Evolutionary conservation across 495 filamentous ascomycete genomes (phyloP).

Genomic region (Hypoxylon cercidicola): DNA sequence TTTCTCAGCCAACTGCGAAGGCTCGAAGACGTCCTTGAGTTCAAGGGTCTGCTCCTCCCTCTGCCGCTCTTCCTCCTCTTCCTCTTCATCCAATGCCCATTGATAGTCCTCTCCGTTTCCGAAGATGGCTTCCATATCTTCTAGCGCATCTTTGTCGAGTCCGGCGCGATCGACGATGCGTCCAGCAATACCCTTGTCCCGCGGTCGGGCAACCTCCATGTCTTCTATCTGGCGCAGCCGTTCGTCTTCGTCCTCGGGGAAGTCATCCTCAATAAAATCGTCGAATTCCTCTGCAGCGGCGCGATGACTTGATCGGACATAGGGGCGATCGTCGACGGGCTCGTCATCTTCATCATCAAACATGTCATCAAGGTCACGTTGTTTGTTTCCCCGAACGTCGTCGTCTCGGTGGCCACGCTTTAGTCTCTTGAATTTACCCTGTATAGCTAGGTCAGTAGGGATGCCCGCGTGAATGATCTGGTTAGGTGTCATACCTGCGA

Average conservation of each 20-base stretch:
- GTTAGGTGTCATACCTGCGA: conserved; percentile 62
- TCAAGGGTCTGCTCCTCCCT: conserved; percentile 77
- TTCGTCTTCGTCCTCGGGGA: conserved; percentile 86
- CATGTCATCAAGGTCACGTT: conserved; percentile 83
- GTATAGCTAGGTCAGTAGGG: conserved; percentile 41
- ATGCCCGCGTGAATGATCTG: not conserved
- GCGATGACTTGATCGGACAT: conserved; percentile 61
- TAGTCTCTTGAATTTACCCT: conserved; percentile 94
- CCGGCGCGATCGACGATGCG: conserved; percentile 74
- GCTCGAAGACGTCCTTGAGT: conserved; percentile 97
- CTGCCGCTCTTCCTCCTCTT: conserved; percentile 77
- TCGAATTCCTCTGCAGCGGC: conserved; percentile 86
- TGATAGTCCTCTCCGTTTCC: conserved; percentile 94
- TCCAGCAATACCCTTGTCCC: conserved; percentile 70
- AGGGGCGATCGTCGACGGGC: conserved; percentile 66
- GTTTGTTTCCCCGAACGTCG: conserved; percentile 64
- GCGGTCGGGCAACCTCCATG: conserved; percentile 80
- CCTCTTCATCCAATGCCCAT: conserved; percentile 88
- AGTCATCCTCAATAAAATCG: conserved; percentile 97
- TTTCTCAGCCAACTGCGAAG: conserved; percentile 89
- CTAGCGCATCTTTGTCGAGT: conserved; percentile 87
- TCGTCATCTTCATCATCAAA: conserved; percentile 95
- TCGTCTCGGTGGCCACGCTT: conserved; percentile 91
- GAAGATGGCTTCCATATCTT: conserved; percentile 95
- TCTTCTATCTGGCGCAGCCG: conserved; percentile 82